Percentiles rank a stretch among this genome's conserved stretches.
phyloP scores from a whole-genome alignment of 2,329 filamentous ascomycete species.

The Diatrype stigma region DNA sequence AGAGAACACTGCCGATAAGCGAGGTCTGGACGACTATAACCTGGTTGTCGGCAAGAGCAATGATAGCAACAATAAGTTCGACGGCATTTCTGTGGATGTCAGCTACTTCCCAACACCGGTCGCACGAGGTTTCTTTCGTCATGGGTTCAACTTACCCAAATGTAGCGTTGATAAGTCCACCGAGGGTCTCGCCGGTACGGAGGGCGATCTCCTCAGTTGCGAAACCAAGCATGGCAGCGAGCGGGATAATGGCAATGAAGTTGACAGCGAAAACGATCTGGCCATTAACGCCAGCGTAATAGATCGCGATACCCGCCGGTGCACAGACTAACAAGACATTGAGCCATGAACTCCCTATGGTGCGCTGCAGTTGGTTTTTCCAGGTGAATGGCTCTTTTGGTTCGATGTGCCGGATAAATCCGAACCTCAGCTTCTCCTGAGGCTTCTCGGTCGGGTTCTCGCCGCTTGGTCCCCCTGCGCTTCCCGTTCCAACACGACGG shows the following conservation, averaged over 20 bases:
- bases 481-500: slow-evolving; percentile 1
- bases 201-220: slow-evolving; percentile 88
- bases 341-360: slow-evolving; percentile 79
- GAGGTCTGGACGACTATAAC: slow-evolving; percentile 89
- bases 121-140: neutral
- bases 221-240: slow-evolving; percentile 81
- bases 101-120: neutral
- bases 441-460: slow-evolving; percentile 29
- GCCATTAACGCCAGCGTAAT: slow-evolving; percentile 52
- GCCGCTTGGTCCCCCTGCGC: slow-evolving; percentile 21
- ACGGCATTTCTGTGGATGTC: slow-evolving; percentile 64
- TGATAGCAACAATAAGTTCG: slow-evolving; percentile 82
- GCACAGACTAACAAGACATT: slow-evolving; percentile 77
- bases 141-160: slow-evolving; percentile 61
- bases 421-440: slow-evolving; percentile 35
- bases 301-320: slow-evolving; percentile 73
- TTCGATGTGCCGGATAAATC: slow-evolving; percentile 42
- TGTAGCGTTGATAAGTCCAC: slow-evolving; percentile 83
- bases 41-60: slow-evolving; percentile 70
- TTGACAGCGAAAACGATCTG: slow-evolving; percentile 73
- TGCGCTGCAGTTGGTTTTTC: slow-evolving; percentile 65
- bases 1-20: slow-evolving; percentile 85
- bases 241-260: slow-evolving; percentile 87
- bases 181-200: slow-evolving; percentile 77
- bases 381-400: slow-evolving; percentile 55